Base-by-base conservation (phyloP, 495 filamentous ascomycete species). In the Penicillium paradoxum region DNA sequence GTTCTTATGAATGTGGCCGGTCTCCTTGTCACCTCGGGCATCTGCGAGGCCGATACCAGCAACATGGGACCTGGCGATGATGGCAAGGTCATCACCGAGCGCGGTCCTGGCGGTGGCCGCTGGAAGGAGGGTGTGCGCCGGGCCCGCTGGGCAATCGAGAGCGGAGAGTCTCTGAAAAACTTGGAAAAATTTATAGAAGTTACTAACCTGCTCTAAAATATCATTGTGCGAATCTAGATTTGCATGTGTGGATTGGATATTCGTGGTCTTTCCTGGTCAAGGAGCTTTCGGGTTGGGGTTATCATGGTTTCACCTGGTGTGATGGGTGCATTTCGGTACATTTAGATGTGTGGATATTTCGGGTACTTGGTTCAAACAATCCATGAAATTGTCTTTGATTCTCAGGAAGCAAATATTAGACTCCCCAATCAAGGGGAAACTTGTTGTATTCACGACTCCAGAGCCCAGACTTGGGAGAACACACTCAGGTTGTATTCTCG, bases 1-100 rank as follows among this genome's bases (percentile, higher is more conserved):
- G 92, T 99, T 38, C 73, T 97, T 36, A 85, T 96, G 66, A 99
- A 99, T 63, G 86, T 91, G 0, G 93, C 93, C 2, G 90, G 90
- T 11, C 71, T 97, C 43, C 78, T 97, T 19, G 91, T 91, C 0
- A 80, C 85, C 6, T 77, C 88, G 1, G 95, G 95, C 0, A 69
- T 95, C n/a, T 93, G 91, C 59, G 92, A 96, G 50, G 81, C 84
- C 1, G 85, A 92, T 30, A 79, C 74, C 25, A 89, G 86, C 60
- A 72, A 81, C 59, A 88, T 90, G 83, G 90, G 87, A 6, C 78
- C 81, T 53, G 88, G 87, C 0, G 82, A 86, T 58, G 82, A 84
- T 62, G 85, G 83, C 1, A 68, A 83, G 53, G 90, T 95, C 22
- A 80, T 95, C 53, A 80, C 65, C 27, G 89, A 95, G 65, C 75